Evolutionary conservation across 257 asterid genomes (phyloP), one percentile per base, ranked within the genome.

Genomic region (Primulina eburnea): DNA sequence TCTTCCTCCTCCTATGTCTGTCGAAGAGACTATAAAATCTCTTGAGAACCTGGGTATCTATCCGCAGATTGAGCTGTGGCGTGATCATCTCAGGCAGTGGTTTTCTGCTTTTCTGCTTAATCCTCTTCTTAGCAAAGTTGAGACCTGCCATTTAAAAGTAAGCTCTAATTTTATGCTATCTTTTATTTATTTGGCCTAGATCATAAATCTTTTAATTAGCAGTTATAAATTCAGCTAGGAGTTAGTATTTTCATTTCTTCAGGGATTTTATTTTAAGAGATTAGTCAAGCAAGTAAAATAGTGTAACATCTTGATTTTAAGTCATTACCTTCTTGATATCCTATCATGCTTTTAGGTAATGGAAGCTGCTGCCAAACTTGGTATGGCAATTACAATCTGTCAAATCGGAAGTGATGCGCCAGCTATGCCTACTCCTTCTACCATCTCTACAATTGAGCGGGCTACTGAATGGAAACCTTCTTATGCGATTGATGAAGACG

Each of bases 61-160:
- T 80, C 96, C 90, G 20, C 82, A 85, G 72, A 86, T 93, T 72
- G 97, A 90, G 82, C 82, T 79, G 73, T 89, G 97, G 98, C 90
- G 96, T 70, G 98, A 93, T 69, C 66, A 74, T 68, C 92, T 93
- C 59, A 86, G 98, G 74, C 98, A 90, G 84, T 93, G 98, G 96
- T 90, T 90, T 86, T 89, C 98, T 75, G 80, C 86, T 32, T 80
- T 80, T 75, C 59, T 90, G 72, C 83, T 93, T 47, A 87, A 84
- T 76, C 96, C 99, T 75, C 84, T 93, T 69, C 89, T 89, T 56
- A 73, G 71, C 69, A 93, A 93, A 82, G 84, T 93, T 53, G 88
- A 89, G 65, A 81, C 85, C 57, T 89, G 99, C 81, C 96, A 90
- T 82, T 75, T 82, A 77, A 89, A 87, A 94, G 99, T 93, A 70